phyloP scores from a whole-genome alignment of 495 filamentous ascomycete species.

The Hyaloscypha finlandica region DNA sequence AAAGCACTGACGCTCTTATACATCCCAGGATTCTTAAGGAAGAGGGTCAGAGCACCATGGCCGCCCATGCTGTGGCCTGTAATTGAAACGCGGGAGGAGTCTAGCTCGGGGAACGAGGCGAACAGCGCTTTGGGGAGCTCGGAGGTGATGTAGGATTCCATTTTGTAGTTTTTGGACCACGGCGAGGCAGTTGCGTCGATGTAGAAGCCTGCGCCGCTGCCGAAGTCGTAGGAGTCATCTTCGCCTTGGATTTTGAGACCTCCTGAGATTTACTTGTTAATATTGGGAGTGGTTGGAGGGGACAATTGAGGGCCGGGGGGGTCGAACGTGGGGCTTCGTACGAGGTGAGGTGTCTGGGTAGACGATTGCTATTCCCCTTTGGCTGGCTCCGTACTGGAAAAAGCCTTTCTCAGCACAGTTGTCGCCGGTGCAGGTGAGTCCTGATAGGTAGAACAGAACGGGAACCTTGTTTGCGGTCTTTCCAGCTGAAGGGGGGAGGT shows the following conservation, averaged over 20 bases:
- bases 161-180: slow-evolving; percentile 76
- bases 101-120: slow-evolving; percentile 63
- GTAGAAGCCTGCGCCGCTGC: slow-evolving; percentile 90
- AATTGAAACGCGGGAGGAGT: slow-evolving; percentile 69
- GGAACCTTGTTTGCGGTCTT: slow-evolving; percentile 60
- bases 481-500: slow-evolving; percentile 60
- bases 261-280: slow-evolving; percentile 34
- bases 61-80: slow-evolving; percentile 96
- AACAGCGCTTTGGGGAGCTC: slow-evolving; percentile 83
- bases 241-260: slow-evolving; percentile 79
- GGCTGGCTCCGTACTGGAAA: slow-evolving; percentile 79
- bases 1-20: slow-evolving; percentile 89
- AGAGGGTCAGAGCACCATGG: slow-evolving; percentile 90
- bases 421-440: slow-evolving; percentile 91
- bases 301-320: neutral
- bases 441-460: slow-evolving; percentile 91
- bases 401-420: slow-evolving; percentile 98
- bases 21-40: slow-evolving; percentile 83
- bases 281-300: neutral
- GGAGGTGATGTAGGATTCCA: slow-evolving; percentile 85
- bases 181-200: slow-evolving; percentile 80
- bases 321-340: slow-evolving; percentile 39
- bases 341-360: slow-evolving; percentile 95
- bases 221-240: slow-evolving; percentile 87
- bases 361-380: slow-evolving; percentile 80